These are phyloP conservation scores for Saccharomycopsis schoenii DNA, from an alignment of 805 yeast species.

Conservation along the genomic window DNA sequence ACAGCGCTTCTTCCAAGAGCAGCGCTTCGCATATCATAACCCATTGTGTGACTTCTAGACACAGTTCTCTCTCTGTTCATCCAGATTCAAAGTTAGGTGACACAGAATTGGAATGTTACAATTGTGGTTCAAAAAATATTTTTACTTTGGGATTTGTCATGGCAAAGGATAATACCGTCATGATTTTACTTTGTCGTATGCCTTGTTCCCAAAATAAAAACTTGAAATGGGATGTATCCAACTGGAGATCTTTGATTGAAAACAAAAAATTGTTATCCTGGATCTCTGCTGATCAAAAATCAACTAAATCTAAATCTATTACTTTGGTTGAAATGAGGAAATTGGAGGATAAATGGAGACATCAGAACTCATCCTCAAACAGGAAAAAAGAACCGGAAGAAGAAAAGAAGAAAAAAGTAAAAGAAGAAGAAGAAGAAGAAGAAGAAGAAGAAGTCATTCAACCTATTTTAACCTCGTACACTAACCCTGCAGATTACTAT, in stretches of 20 bases:
- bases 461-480: slow-evolving; percentile 68
- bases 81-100: slow-evolving; percentile 81
- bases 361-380: slow-evolving; percentile 20
- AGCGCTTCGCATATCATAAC: slow-evolving; percentile 75
- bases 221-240: slow-evolving; percentile 74
- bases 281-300: slow-evolving; percentile 59
- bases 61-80: slow-evolving; percentile 64
- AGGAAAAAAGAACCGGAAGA: slow-evolving; percentile 54
- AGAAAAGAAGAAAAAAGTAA: slow-evolving; percentile 38
- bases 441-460: slow-evolving; percentile 53
- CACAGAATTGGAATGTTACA: slow-evolving; percentile 77
- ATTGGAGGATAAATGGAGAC: slow-evolving; percentile 74
- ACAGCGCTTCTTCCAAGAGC: slow-evolving; percentile 44
- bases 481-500: slow-evolving; percentile 79
- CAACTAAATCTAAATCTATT: slow-evolving; percentile 35
- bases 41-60: slow-evolving; percentile 74
- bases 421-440: slow-evolving; percentile 35
- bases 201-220: slow-evolving; percentile 79
- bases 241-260: slow-evolving; percentile 82
- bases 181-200: slow-evolving; percentile 75
- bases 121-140: slow-evolving; percentile 74
- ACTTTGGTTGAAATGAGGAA: slow-evolving; percentile 55
- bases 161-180: slow-evolving; percentile 78
- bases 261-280: slow-evolving; percentile 70
- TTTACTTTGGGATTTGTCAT: slow-evolving; percentile 79